Conservation (phyloP, 73 alveolate genomes). For the Halteria grandinella region DNA sequence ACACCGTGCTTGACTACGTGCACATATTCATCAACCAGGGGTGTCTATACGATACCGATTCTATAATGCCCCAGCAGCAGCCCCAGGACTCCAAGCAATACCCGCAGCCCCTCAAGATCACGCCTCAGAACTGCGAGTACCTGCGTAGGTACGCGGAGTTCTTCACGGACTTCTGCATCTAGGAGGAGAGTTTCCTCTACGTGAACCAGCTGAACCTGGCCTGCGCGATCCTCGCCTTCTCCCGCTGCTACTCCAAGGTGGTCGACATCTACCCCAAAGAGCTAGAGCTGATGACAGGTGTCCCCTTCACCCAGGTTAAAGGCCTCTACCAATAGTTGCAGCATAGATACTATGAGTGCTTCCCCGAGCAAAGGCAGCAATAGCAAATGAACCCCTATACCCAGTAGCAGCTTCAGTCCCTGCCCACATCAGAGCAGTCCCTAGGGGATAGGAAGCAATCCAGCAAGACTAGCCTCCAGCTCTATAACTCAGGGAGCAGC, state of each 20-base stretch:
- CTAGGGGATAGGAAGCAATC: too few relatives aligned
- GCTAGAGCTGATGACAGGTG: conserved; percentile 11
- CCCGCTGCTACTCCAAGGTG: conserved; percentile 9
- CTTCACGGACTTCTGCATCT: conserved; percentile 25
- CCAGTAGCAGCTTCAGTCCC: neutral
- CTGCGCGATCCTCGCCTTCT: conserved; percentile 19
- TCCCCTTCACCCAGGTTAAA: neutral
- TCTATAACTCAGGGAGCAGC: too few relatives aligned
- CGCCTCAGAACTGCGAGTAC: conserved; percentile 1
- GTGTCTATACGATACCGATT: conserved; percentile 15
- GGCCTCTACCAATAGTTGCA: conserved; percentile 9
- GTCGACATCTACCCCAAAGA: neutral
- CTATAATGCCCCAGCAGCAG: neutral
- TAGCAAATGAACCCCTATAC: neutral
- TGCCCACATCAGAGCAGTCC: too few relatives aligned
- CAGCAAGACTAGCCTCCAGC: too few relatives aligned
- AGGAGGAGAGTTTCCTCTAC: conserved; percentile 7
- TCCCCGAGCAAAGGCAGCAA: neutral
- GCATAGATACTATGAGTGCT: conserved; percentile 27
- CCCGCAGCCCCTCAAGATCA: conserved; percentile 9
- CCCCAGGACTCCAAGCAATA: neutral
- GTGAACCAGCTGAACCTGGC: conserved; percentile 17
- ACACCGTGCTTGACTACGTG: conserved; percentile 16
- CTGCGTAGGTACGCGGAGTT: conserved; percentile 35
- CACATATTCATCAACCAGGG: conserved; percentile 13